Evolutionary conservation across 2,329 filamentous ascomycete genomes (phyloP).

Genomic region (Cladophialophora immunda): DNA sequence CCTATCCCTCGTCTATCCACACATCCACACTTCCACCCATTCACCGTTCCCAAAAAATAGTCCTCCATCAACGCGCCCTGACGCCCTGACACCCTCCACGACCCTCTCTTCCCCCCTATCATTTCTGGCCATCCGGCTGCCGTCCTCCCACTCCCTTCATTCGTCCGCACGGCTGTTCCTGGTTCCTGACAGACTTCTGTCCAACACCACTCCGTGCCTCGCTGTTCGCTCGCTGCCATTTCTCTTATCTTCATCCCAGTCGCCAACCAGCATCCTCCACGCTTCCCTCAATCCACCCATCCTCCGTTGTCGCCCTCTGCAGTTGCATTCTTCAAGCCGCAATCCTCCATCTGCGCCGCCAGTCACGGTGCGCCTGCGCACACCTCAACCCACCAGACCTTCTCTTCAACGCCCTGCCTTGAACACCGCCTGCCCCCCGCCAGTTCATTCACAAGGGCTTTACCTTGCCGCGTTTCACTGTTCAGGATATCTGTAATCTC

Average conservation of each 20-base stretch:
- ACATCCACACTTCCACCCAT: constrained; percentile 3
- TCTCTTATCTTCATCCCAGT: constrained; percentile 26
- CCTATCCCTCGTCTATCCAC: constrained; percentile 1
- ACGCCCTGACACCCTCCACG: constrained; percentile 13
- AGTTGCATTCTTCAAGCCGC: constrained; percentile 16
- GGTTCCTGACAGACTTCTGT: constrained; percentile 32
- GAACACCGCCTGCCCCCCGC: constrained; percentile 23
- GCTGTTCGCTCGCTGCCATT: constrained; percentile 23
- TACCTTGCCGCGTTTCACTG: constrained; percentile 21
- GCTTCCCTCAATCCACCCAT: constrained; percentile 9
- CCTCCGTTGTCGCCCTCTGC: constrained; percentile 20
- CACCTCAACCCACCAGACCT: constrained; percentile 16
- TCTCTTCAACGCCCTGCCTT: neutral
- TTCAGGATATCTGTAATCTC: constrained; percentile 28
- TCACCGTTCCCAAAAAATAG: neutral
- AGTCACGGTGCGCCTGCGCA: constrained; percentile 12
- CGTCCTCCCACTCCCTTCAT: constrained; percentile 24
- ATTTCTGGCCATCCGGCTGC: constrained; percentile 10
- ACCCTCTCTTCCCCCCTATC: constrained; percentile 26
- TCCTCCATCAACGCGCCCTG: constrained; percentile 4
- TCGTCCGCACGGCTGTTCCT: constrained; percentile 31
- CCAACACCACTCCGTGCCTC: constrained; percentile 24
- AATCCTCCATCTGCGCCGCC: constrained; percentile 16
- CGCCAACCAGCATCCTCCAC: constrained; percentile 29
- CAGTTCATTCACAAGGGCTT: constrained; percentile 25